Evolutionary conservation across 371 early-diverging fungal genomes (phyloP).

Genomic region (Batkoa obscura): DNA sequence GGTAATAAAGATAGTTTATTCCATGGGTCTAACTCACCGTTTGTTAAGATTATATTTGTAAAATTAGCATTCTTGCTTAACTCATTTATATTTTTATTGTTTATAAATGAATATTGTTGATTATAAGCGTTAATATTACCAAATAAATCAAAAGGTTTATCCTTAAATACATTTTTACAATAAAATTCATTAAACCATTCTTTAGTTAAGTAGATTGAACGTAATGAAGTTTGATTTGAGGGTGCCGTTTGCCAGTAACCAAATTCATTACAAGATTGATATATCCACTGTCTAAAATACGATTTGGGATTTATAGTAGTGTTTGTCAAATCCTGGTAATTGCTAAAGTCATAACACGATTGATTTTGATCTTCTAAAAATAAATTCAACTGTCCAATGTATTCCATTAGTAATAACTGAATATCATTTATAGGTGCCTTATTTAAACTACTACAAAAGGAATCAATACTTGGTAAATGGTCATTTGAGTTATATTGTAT

Average conservation of each 20-base stretch:
- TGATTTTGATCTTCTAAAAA: neutral
- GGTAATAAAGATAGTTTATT: neutral
- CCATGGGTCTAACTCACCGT: conserved; percentile 1
- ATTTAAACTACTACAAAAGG: neutral
- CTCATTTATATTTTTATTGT: neutral
- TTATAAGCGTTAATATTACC: neutral
- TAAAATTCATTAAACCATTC: neutral
- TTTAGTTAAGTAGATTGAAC: neutral
- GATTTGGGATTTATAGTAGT: conserved; percentile 2
- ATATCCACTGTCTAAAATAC: conserved; percentile 29
- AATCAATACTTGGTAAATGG: neutral
- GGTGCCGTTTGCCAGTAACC: conserved; percentile 41
- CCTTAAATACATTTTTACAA: neutral
- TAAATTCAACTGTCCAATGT: neutral
- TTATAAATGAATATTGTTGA: neutral
- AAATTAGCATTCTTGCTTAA: neutral
- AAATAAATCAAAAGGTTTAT: no score
- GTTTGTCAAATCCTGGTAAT: neutral
- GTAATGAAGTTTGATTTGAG: conserved; percentile 2
- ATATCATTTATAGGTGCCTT: neutral
- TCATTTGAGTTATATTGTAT: neutral
- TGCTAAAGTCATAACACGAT: neutral
- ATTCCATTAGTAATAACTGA: neutral
- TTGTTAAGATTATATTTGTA: neutral
- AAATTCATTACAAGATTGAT: conserved; percentile 47